Evolutionary conservation across 768 basidiomycete species (phyloP).

Genomic region (Vararia minispora): DNA sequence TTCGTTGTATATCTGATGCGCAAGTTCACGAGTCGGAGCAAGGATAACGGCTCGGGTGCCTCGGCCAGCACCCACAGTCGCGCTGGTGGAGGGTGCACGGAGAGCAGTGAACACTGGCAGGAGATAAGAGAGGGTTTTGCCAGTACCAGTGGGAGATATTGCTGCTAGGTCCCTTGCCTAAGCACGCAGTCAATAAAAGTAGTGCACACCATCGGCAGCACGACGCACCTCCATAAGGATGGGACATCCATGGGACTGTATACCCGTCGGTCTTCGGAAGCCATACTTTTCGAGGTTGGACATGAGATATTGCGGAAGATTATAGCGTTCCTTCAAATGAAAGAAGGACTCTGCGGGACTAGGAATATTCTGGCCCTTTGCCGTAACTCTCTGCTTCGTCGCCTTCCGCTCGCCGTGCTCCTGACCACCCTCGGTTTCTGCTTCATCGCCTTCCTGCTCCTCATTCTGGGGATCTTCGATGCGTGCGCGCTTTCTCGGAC

Average conservation of each 20-base stretch:
- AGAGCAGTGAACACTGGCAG: constrained; percentile 66
- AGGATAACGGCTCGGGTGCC: constrained; percentile 75
- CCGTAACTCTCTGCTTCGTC: constrained; percentile 51
- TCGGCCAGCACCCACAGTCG: constrained; percentile 30
- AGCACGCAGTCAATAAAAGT: neutral
- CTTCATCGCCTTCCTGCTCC: constrained; percentile 20
- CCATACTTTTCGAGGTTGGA: constrained; percentile 51
- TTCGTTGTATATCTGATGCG: constrained; percentile 91
- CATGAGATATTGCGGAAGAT: constrained; percentile 47
- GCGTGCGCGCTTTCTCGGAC: constrained; percentile 5
- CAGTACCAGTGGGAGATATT: constrained; percentile 94
- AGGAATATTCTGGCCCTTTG: constrained; percentile 68
- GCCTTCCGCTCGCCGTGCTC: constrained; percentile 16
- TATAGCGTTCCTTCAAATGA: constrained; percentile 44
- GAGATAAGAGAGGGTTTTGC: constrained; percentile 91
- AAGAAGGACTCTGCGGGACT: constrained; percentile 45
- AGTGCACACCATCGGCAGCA: neutral
- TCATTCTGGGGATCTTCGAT: constrained; percentile 9
- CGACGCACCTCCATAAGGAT: constrained; percentile 71
- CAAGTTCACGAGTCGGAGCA: constrained; percentile 91
- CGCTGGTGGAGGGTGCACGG: constrained; percentile 39
- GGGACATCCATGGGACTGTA: constrained; percentile 73
- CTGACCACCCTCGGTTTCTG: constrained; percentile 16
- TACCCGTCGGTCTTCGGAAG: constrained; percentile 62
- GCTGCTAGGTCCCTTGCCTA: constrained; percentile 83